Evolutionary conservation across 805 yeast species (phyloP).

Genomic region (Zygoascus ofunaensis): DNA sequence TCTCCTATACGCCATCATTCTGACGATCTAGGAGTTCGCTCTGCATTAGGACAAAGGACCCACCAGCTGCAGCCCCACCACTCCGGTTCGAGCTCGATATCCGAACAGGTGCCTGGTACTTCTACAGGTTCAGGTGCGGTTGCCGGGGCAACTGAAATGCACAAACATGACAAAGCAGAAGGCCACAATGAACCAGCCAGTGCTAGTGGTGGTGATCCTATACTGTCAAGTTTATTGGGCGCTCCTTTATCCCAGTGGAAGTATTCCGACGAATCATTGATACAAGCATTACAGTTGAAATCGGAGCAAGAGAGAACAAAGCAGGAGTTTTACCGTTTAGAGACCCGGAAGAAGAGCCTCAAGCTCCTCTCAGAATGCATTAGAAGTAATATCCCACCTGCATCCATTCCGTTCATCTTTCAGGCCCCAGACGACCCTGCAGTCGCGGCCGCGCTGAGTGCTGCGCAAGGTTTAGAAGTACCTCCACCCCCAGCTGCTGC

Average conservation of each 20-base stretch:
- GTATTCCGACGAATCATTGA: slow-evolving; percentile 46
- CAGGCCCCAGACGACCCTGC: slow-evolving; percentile 10
- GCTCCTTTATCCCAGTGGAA: slow-evolving; percentile 45
- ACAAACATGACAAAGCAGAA: too few relatives aligned
- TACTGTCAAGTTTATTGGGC: slow-evolving; percentile 38
- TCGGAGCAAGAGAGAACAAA: slow-evolving; percentile 73
- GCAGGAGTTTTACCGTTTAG: slow-evolving; percentile 66
- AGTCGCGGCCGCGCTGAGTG: slow-evolving; percentile 7
- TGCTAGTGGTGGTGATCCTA: too few relatives aligned
- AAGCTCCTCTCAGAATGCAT: slow-evolving; percentile 56
- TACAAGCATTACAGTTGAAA: slow-evolving; percentile 49
- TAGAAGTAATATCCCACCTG: slow-evolving; percentile 52
- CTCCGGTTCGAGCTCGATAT: too few relatives aligned
- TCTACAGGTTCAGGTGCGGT: too few relatives aligned
- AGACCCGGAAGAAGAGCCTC: slow-evolving; percentile 48
- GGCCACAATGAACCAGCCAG: too few relatives aligned
- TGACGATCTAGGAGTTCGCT: not conserved
- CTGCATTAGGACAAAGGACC: not conserved
- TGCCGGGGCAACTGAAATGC: too few relatives aligned
- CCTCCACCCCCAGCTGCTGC: too few relatives aligned
- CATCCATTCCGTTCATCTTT: slow-evolving; percentile 54
- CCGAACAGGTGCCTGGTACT: too few relatives aligned
- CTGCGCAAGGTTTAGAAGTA: not conserved
- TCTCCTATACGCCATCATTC: not conserved
- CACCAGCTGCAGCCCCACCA: too few relatives aligned